Evolutionary conservation across 495 filamentous ascomycete genomes (phyloP).

Genomic region (Xanthoparmelia taractica): DNA sequence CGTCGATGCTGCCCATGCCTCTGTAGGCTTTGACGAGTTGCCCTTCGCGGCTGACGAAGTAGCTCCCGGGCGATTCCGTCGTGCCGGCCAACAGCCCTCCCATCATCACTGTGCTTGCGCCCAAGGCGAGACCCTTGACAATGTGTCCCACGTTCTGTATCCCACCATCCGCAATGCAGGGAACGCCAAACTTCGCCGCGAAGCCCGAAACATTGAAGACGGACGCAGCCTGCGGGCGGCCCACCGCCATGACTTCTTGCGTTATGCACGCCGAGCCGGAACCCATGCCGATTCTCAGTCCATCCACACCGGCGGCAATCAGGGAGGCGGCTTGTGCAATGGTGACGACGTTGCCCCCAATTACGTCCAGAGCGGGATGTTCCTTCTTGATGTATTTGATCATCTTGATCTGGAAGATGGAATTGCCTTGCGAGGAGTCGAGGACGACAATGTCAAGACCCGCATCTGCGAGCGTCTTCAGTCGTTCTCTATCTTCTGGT

Average conservation of each 20-base stretch:
- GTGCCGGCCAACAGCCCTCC: constrained; percentile 94
- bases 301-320: constrained; percentile 92
- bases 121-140: constrained; percentile 92
- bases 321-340: constrained; percentile 85
- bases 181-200: constrained; percentile 87
- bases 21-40: constrained; percentile 98
- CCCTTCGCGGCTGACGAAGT: constrained; percentile 88
- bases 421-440: constrained; percentile 94
- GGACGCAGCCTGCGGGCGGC: constrained; percentile 85
- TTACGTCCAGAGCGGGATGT: constrained; percentile 81
- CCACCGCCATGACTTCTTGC: constrained; percentile 99
- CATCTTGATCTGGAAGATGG: constrained; percentile 95
- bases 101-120: constrained; percentile 98
- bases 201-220: constrained; percentile 85
- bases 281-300: constrained; percentile 97
- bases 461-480: constrained; percentile 85
- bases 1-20: constrained; percentile 97
- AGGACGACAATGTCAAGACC: constrained; percentile 93
- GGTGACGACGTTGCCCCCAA: constrained; percentile 96
- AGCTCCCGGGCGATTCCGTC: constrained; percentile 94
- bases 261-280: constrained; percentile 97
- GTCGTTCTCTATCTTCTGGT: constrained; percentile 77
- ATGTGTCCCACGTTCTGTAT: constrained; percentile 98
- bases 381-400: constrained; percentile 86
- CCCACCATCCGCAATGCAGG: constrained; percentile 95